Evolutionary conservation across 441 rosid genomes (phyloP), one percentile per base, ranked within the genome.

Genomic region (Pelargonium fulgidum): DNA sequence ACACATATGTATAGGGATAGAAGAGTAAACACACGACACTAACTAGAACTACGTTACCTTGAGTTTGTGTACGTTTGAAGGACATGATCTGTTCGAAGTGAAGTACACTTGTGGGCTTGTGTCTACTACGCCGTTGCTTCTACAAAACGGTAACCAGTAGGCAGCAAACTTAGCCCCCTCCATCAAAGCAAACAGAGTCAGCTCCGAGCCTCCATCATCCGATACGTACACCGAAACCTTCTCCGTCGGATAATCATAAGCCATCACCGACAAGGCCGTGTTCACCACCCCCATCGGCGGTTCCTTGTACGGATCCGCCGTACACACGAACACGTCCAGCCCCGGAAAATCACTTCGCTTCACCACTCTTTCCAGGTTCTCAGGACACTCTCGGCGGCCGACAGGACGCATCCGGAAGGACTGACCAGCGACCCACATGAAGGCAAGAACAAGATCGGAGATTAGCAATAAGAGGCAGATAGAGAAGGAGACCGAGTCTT

Each of bases 271-370:
- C 50, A 90, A 72, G 3, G 84, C 90, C 4, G 96, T 87, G 84
- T 83, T 87, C 58, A 82, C 95, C 45, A 86, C 89, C 65, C 77
- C 69, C 5, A 87, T 68, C 0, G 96, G 98, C 4, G 95, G 98
- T 76, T 92, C 98, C 77, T 88, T 92, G 75, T 76, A 78, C 0
- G 98, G 98, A 78, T 90, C 96, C 26, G 98, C 96, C 2, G 98
- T 92, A 83, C 98, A 88, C 65, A 92, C 75, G 69, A 90, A 85
- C 75, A 90, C 82, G 42, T 92, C 98, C 50, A 90, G 5, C 3
- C 69, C 78, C 0, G 93, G 93, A 33, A 71, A 82, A 0, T 81
- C 81, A 8, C 59, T 47, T n/a, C 71, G 68, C 14, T 65, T 58
- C 14, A 48, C 3, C 16, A 0, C 56, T 4, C 16, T 13, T 13